Base-by-base conservation (phyloP, 2,329 filamentous ascomycete genomes). In the Pyrenophora graminea region DNA sequence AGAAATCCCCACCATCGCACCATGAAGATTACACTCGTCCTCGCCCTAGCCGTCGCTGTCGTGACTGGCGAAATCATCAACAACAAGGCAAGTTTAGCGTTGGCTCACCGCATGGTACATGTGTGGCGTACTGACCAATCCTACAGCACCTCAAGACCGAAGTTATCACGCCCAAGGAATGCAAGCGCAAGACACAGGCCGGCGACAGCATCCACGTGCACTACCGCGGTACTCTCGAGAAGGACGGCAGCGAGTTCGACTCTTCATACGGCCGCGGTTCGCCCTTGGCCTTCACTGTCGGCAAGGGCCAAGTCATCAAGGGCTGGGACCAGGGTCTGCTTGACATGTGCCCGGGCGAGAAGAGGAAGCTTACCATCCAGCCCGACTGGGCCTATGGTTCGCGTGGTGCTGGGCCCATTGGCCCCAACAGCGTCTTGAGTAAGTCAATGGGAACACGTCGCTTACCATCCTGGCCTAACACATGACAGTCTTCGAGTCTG, bases 301-400 rank as follows among this genome's bases (percentile, higher is more conserved):
- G 93, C 50, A 79, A 81, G 47, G 92, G 93, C 39, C 85, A 89
- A 73, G 94, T 97, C 53, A 99, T 99, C 77, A 91, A 94, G 80
- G 93, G 93, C 68, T 97, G 92, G 92, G 93, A 97, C 67, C 79
- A 96, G 70, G 93, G 93, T 45, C 83, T 97, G 19, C 71, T 95
- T 39, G 90, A 92, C 70, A 97, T 97, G 93, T 97, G 93, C 77
- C 88, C 94, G 64, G 94, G 94, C 58, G 93, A 99, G 81, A 96
- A 96, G 85, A 84, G 76, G 76, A 93, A 86, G 52, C 79, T 99
- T 71, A 97, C 91, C 23, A 94, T 99, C 45, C 91, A 91, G 44
- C 91, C 93, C 18, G 87, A 90, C 72, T 84, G 87, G 69, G 93
- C 87, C 43, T 97, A 97, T 72, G 93, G 93, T 53, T 78, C 86